These are phyloP conservation scores for Coffea eugenioides DNA, from an alignment of 257 asterid genomes.

Conservation along the genomic window DNA sequence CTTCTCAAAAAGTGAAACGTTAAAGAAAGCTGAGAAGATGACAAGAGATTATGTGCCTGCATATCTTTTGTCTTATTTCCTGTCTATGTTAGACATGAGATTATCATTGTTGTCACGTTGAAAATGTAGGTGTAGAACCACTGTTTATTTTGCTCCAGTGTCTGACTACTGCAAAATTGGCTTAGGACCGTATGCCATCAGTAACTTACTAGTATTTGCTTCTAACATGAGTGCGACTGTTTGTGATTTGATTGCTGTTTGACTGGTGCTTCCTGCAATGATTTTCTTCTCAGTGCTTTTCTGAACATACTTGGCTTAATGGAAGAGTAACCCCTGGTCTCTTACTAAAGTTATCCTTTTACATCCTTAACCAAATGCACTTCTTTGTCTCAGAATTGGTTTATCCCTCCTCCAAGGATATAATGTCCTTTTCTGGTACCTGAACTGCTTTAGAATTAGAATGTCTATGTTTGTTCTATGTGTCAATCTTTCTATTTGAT, in stretches of 20 bases:
- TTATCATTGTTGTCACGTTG: not conserved
- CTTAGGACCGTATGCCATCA: not conserved
- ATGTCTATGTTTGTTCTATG: not conserved
- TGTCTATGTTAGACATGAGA: not conserved
- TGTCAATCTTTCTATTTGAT: not conserved
- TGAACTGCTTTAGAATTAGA: too few species aligned
- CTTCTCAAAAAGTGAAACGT: not conserved
- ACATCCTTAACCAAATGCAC: not conserved
- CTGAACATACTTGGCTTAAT: not conserved
- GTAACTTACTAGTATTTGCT: not conserved
- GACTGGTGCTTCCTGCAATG: not conserved
- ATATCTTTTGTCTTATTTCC: not conserved
- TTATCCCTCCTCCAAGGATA: not conserved
- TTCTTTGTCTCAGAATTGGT: not conserved
- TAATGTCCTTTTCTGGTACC: not conserved
- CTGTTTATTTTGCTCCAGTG: not conserved
- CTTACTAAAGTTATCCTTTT: not conserved
- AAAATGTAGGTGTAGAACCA: not conserved
- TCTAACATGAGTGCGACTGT: not conserved
- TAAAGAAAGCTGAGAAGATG: not conserved
- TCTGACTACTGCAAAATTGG: not conserved
- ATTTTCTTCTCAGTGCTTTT: not conserved
- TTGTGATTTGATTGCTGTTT: not conserved
- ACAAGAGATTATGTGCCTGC: not conserved
- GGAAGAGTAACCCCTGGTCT: not conserved